A percentile compares a stretch with the other conserved stretches of the same genome.
phyloP scores from a whole-genome alignment of 352 stramenopile genomes.

The Albugo laibachii region DNA sequence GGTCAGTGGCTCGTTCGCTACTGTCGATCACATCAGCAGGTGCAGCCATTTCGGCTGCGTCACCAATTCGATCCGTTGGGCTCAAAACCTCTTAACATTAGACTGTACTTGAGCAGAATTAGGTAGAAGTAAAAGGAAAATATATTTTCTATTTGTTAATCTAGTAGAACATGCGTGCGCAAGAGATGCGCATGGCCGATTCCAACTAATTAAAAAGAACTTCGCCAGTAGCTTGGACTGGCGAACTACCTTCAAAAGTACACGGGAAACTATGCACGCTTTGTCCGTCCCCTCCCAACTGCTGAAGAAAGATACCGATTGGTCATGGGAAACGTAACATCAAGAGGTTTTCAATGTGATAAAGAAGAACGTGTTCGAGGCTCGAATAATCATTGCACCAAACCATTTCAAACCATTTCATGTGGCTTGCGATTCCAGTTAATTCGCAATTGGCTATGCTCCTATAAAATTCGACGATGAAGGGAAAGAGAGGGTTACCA shows the following conservation, averaged over 20 bases:
- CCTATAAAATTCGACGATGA: neutral
- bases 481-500: conserved; percentile 1
- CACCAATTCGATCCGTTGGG: too few species aligned
- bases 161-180: too few species aligned
- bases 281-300: neutral
- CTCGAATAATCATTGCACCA: neutral
- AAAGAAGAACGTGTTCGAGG: neutral
- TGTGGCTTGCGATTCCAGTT: conserved; percentile 2
- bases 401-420: neutral
- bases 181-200: conserved; percentile 1
- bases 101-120: too few species aligned
- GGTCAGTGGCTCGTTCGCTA: too few species aligned
- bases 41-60: too few species aligned
- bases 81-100: too few species aligned
- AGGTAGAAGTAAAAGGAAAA: too few species aligned
- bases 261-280: neutral
- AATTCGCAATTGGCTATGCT: conserved; percentile 1
- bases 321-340: neutral
- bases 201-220: conserved; percentile 4
- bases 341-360: neutral
- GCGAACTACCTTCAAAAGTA: neutral
- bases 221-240: neutral
- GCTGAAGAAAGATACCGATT: neutral
- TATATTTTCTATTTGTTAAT: too few species aligned
- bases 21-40: too few species aligned